Base-by-base conservation (phyloP, 192 early-diverging fungal species). In the Chytriomyces hyalinus region DNA sequence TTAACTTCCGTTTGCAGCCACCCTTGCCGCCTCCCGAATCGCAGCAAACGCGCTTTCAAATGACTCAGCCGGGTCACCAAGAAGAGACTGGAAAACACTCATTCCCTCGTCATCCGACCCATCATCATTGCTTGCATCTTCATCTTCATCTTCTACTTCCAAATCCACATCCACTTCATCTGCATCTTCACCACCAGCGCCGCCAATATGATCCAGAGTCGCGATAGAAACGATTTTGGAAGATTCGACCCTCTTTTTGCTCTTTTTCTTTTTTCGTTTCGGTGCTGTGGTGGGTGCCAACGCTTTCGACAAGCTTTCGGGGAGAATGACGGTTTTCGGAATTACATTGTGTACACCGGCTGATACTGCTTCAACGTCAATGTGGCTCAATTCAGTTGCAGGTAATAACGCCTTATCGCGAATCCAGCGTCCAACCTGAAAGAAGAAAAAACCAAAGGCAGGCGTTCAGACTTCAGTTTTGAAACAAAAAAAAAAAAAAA, bases 21-120 rank as follows among this genome's bases (percentile, higher is more conserved):
- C 36, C 36, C 36, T 36, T 36, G 69, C 69, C n/a, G 69, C 69
- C 48, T 71, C 69, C 8, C 69, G 47, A 36, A 71, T 71, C 7
- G 69, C 69, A 8, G 69, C 69, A 60, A 71, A 71, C 48, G 66
- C 66, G n/a, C 43, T 49, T 45, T 49, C 48, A 46, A 71, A 71
- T 15, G 57, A 28, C 7, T 22, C 65, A 67, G 28, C 65, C 9
- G 22, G 22, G 10, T 63, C 65, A 67, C 28, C 28, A 67, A 36
- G 20, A 11, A 67, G 15, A 67, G 13, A 67, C 9, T 63, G 36
- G 4, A 36, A 36, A 36, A 36, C 62, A 24, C 36, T 63, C 62
- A 63, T 63, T 11, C 20, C 20, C 9, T 63, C 62, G 24, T 63
- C 24, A 63, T 63, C 62, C 10, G 10, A 20, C 11, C 36, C 17